phyloP scores from a whole-genome alignment of 495 filamentous ascomycete species.

The Mytilinidion resinicola region DNA sequence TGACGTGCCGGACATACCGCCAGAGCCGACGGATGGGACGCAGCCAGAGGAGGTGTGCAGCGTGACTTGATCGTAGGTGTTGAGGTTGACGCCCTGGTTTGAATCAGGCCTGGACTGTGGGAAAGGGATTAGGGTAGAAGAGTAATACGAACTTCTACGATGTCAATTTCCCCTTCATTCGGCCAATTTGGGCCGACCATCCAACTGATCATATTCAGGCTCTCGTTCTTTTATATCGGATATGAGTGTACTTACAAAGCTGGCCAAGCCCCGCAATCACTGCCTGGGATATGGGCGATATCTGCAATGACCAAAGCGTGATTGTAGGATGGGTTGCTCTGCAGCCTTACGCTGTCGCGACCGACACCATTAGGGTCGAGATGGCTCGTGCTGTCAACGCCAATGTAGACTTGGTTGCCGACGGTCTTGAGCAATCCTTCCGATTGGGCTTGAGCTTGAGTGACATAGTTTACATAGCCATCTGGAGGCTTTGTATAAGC shows the following conservation, averaged over 20 bases:
- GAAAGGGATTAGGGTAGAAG: not conserved
- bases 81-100: constrained; percentile 25
- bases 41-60: constrained; percentile 33
- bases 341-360: constrained; percentile 34
- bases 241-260: constrained; percentile 30
- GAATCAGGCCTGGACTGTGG: constrained; percentile 7
- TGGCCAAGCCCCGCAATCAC: constrained; percentile 37
- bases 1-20: constrained; percentile 10
- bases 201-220: constrained; percentile 7
- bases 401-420: constrained; percentile 32
- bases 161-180: constrained; percentile 76
- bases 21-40: constrained; percentile 14
- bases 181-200: constrained; percentile 56
- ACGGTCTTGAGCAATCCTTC: constrained; percentile 25
- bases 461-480: constrained; percentile 36
- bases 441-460: constrained; percentile 22
- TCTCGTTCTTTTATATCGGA: not conserved
- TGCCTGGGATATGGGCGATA: constrained; percentile 35
- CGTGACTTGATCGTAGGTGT: constrained; percentile 30
- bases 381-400: constrained; percentile 29
- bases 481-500: constrained; percentile 20
- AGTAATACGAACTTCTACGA: constrained; percentile 48
- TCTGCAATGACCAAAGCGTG: constrained; percentile 36
- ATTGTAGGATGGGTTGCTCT: constrained; percentile 34
- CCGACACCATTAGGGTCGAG: constrained; percentile 33